Percentiles rank a stretch among this genome's conserved stretches.
Evolutionary conservation across 2,329 filamentous ascomycete genomes (phyloP).

Genomic region (Ophiosphaerella narmari): DNA sequence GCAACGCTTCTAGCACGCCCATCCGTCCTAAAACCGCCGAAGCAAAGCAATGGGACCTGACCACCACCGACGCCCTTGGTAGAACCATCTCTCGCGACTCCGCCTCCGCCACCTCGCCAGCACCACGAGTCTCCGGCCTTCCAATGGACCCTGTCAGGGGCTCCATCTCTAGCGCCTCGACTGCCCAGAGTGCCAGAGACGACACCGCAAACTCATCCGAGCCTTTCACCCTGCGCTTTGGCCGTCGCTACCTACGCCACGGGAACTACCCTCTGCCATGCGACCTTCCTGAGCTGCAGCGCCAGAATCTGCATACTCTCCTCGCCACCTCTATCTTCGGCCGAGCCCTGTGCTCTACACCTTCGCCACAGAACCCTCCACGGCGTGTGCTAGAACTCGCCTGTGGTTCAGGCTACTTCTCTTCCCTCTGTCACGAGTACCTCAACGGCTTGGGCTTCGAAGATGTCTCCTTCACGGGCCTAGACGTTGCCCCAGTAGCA

Average conservation of each 20-base stretch:
- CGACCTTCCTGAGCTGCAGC: constrained; percentile 84
- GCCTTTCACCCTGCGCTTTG: constrained; percentile 72
- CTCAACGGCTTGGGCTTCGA: constrained; percentile 70
- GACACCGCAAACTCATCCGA: constrained; percentile 24
- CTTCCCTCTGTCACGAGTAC: constrained; percentile 81
- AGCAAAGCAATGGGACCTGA: constrained; percentile 44
- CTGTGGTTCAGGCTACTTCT: constrained; percentile 90
- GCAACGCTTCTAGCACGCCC: constrained; percentile 28
- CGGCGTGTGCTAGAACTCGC: constrained; percentile 77
- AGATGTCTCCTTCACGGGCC: constrained; percentile 76
- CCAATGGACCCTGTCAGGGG: constrained; percentile 45
- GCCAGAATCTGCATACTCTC: constrained; percentile 82
- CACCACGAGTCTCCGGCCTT: constrained; percentile 16
- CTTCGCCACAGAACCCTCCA: constrained; percentile 69
- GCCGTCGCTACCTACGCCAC: constrained; percentile 82
- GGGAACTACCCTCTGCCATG: constrained; percentile 82
- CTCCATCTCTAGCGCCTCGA: constrained; percentile 47
- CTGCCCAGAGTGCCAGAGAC: constrained; percentile 35
- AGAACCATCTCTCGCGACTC: constrained; percentile 38
- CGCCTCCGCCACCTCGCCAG: constrained; percentile 21
- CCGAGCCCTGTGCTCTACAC: constrained; percentile 74
- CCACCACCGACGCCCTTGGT: constrained; percentile 42
- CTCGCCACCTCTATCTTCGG: constrained; percentile 82
- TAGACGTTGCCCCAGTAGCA: constrained; percentile 78
- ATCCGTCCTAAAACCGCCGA: constrained; percentile 38